Evolutionary conservation across 2,329 filamentous ascomycete genomes (phyloP).

Genomic region (Aspergillus viridinutans): DNA sequence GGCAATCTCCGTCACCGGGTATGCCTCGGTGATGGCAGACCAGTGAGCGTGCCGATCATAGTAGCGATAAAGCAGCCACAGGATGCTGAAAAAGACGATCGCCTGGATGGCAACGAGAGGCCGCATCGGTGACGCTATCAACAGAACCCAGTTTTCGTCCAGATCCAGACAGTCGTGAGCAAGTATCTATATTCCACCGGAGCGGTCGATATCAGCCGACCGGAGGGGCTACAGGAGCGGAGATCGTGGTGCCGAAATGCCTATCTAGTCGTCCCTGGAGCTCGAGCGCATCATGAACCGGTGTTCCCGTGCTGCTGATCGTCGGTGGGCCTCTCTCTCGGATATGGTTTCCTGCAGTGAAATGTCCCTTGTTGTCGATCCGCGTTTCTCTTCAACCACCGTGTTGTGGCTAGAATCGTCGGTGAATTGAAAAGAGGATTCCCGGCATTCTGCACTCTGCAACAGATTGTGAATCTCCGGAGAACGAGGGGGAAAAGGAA

Average conservation of each 20-base stretch:
- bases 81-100: background rate
- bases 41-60: background rate
- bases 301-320: background rate
- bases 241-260: background rate
- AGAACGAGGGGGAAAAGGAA: background rate
- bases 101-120: background rate
- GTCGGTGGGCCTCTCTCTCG: background rate
- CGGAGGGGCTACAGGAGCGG: background rate
- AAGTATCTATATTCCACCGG: background rate
- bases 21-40: background rate
- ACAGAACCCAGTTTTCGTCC: background rate
- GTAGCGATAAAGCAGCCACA: background rate
- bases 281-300: background rate
- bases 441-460: background rate
- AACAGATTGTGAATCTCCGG: too few relatives aligned
- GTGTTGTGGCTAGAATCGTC: background rate
- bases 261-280: background rate
- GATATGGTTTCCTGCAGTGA: background rate
- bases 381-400: background rate
- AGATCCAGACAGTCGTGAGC: background rate
- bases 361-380: background rate
- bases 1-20: background rate
- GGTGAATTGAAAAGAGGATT: background rate
- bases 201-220: background rate
- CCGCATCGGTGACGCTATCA: conserved; percentile 18